phyloP scores from a whole-genome alignment of 2,329 filamentous ascomycete genomes.

The Mycocentrospora acerina region DNA sequence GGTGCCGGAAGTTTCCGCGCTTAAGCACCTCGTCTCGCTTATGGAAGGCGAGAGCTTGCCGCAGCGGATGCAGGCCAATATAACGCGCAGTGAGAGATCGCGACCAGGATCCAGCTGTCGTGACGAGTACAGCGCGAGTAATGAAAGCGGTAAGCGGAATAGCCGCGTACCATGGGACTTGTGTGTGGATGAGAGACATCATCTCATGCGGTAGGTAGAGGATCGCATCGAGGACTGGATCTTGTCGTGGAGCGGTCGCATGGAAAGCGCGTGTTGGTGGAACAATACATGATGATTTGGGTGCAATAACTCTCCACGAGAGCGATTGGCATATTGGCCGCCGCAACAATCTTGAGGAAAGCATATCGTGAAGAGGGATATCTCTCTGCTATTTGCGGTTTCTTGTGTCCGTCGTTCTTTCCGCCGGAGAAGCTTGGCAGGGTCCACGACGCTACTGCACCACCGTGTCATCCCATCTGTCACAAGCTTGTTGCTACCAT shows the following conservation, averaged over 20 bases:
- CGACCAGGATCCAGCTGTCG: slow-evolving; percentile 49
- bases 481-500: slow-evolving; percentile 12
- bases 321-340: slow-evolving; percentile 29
- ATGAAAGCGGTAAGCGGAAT: slow-evolving; percentile 58
- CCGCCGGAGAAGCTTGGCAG: slow-evolving; percentile 16
- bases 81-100: slow-evolving; percentile 45
- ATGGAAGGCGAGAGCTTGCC: slow-evolving; percentile 30
- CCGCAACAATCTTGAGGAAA: slow-evolving; percentile 22
- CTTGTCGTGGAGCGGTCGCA: slow-evolving; percentile 44
- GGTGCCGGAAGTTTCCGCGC: slow-evolving; percentile 21
- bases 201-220: slow-evolving; percentile 49
- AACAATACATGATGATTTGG: slow-evolving; percentile 1
- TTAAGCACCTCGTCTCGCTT: slow-evolving; percentile 23
- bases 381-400: slow-evolving; percentile 6
- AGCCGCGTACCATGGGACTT: slow-evolving; percentile 56
- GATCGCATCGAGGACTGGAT: slow-evolving; percentile 46
- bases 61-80: slow-evolving; percentile 46
- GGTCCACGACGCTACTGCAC: slow-evolving; percentile 18
- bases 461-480: slow-evolving; percentile 33
- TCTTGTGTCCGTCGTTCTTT: slow-evolving; percentile 6
- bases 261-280: slow-evolving; percentile 50
- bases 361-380: slow-evolving; percentile 26
- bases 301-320: slow-evolving; percentile 6
- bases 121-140: slow-evolving; percentile 51
- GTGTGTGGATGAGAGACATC: slow-evolving; percentile 55